Percentiles rank a stretch among this genome's conserved stretches.
These are phyloP conservation scores for Theobroma cacao DNA, from an alignment of 345 rosid species.

Conservation along the genomic window DNA sequence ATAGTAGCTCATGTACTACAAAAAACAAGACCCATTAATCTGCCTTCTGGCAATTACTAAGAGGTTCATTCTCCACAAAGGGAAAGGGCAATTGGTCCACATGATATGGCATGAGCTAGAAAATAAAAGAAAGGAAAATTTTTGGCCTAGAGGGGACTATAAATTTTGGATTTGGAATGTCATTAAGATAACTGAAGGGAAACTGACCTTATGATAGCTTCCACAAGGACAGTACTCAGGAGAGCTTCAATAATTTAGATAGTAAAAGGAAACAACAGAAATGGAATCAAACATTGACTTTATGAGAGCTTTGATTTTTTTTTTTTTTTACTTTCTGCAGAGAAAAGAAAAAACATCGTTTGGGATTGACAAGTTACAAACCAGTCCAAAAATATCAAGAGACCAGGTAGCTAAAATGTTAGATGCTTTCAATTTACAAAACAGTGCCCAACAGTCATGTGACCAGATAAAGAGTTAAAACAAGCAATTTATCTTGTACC, in stretches of 20 bases:
- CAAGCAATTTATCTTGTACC: conserved; percentile 39
- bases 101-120: neutral
- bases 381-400: neutral
- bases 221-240: neutral
- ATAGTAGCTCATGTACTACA: neutral
- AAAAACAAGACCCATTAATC: neutral
- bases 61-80: neutral
- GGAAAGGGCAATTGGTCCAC: neutral
- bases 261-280: neutral
- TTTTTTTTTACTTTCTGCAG: neutral
- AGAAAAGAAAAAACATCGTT: neutral
- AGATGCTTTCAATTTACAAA: neutral
- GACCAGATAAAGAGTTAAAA: neutral
- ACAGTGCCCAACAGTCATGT: neutral
- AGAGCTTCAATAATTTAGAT: neutral
- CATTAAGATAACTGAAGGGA: neutral
- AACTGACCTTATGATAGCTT: neutral
- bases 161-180: neutral
- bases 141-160: neutral
- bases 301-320: neutral
- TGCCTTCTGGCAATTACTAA: neutral
- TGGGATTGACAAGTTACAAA: neutral
- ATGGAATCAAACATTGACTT: neutral
- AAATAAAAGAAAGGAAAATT: neutral
- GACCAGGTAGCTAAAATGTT: neutral